phyloP scores from a whole-genome alignment of 2,329 filamentous ascomycete species.

The Lasiodiplodia sp. region DNA sequence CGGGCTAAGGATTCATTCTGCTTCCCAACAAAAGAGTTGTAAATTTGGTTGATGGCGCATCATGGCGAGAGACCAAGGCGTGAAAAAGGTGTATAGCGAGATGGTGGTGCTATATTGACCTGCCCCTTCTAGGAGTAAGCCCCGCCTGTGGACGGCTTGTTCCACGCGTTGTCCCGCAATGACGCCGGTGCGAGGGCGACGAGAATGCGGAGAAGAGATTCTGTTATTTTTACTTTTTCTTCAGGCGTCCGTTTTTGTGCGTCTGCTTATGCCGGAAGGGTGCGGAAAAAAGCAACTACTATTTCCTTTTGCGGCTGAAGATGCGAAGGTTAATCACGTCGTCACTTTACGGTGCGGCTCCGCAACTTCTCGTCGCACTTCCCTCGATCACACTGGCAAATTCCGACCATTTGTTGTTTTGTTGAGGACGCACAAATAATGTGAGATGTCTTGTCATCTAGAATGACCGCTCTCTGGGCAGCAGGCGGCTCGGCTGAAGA shows the following conservation, averaged over 20 bases:
- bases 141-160: slow-evolving; percentile 10
- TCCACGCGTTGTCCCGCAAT: not conserved
- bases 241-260: not conserved
- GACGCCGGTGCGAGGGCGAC: not conserved
- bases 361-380: not conserved
- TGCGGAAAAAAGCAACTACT: not conserved
- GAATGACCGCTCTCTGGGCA: not conserved
- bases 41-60: not conserved
- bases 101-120: slow-evolving; percentile 15
- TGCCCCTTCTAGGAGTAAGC: not conserved
- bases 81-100: not conserved
- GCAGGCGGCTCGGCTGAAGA: slow-evolving; percentile 5
- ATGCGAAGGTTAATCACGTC: not conserved
- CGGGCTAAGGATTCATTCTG: not conserved
- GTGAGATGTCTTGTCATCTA: not conserved
- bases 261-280: no score
- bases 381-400: not conserved
- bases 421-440: not conserved
- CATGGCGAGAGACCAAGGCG: not conserved
- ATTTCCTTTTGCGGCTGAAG: not conserved
- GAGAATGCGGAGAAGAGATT: not conserved
- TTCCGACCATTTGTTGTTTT: not conserved
- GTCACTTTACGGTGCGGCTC: not conserved
- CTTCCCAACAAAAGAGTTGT: not conserved
- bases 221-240: not conserved